Base-by-base conservation (phyloP, 495 filamentous ascomycete genomes). In the Penicillium taxi region DNA sequence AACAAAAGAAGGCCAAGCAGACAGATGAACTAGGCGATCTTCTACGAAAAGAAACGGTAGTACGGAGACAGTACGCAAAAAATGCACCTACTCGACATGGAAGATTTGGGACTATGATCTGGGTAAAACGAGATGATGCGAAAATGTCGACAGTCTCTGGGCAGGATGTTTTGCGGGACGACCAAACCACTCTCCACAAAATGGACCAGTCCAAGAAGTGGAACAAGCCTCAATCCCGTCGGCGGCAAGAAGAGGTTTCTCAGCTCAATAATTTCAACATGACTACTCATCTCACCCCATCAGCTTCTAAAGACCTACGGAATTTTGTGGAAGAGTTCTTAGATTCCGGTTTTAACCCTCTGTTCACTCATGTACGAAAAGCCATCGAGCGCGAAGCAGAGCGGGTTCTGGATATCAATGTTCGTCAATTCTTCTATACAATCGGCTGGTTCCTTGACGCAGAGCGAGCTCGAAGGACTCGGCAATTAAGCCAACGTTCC, bases 61-160 rank as follows among this genome's bases (percentile, higher is more conserved):
- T 94, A 75, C 74, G 83, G 29, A 74, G 81, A 42, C 74, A 80
- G 32, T 84, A 94, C 50, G 76, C 78, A 23, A 82, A 79, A 45
- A 80, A 81, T 47, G 84, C 84, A 5, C 86, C 88, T 2, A 88
- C 88, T 5, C 66, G 93, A 23, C 93, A 99, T 56, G 93, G 88
- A 44, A 73, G 93, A 35, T 99, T 96, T 53, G 93, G 93, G 1
- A 94, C 88, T 9, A 95, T 96, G 81, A 81, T 94, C 13, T 96
- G 93, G 91, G 78, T 99, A 26, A 86, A 96, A 63, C 72, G 86
- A 33, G 82, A 84, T 37, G 84, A 91, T 52, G 67, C 72, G 6
- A 85, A 82, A 47, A 68, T 90, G 30, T 80, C 84, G 5, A 90
- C 88, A 0, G 78, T 99, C 2, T 85, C 86, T 2, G 93, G 93